A percentile compares a stretch with the other conserved stretches of the same genome.
Evolutionary conservation across 2,329 filamentous ascomycete species (phyloP).

Genomic region (Colletotrichum sublineola): DNA sequence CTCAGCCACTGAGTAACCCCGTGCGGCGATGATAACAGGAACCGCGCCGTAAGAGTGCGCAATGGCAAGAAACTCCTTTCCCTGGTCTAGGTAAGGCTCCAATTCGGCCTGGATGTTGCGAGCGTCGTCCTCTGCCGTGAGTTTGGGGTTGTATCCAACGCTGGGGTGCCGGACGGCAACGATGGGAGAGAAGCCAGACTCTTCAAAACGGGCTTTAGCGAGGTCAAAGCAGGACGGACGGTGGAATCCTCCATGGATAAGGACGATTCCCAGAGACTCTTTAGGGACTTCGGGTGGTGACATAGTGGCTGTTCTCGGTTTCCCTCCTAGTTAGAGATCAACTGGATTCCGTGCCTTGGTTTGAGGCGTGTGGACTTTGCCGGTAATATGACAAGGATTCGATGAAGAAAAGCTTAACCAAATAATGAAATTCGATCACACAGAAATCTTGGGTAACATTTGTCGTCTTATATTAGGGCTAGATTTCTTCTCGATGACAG

Average conservation of each 20-base stretch:
- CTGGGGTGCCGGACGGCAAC: slow-evolving; percentile 27
- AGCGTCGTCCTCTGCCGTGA: slow-evolving; percentile 27
- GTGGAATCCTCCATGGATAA: slow-evolving; percentile 25
- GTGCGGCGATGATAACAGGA: slow-evolving; percentile 13
- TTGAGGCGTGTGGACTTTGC: background rate
- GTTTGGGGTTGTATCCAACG: background rate
- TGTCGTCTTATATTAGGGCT: background rate
- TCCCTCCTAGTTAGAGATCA: background rate
- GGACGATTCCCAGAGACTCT: slow-evolving; percentile 16
- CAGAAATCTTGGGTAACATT: background rate
- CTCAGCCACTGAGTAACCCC: slow-evolving; percentile 17
- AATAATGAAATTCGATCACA: background rate
- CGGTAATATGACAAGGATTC: background rate
- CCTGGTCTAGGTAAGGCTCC: slow-evolving; percentile 11
- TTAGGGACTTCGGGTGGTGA: background rate
- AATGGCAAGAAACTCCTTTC: slow-evolving; percentile 20
- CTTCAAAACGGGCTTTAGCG: slow-evolving; percentile 10
- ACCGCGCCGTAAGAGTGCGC: slow-evolving; percentile 30
- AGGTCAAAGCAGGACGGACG: slow-evolving; percentile 26
- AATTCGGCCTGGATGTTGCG: slow-evolving; percentile 18
- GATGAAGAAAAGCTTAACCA: background rate
- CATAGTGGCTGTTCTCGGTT: background rate
- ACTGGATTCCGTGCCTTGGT: background rate
- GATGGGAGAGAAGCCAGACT: slow-evolving; percentile 23
- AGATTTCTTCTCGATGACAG: background rate